Conservation (phyloP, 148 eudicot genomes). For the Heliosperma pusillum region DNA sequence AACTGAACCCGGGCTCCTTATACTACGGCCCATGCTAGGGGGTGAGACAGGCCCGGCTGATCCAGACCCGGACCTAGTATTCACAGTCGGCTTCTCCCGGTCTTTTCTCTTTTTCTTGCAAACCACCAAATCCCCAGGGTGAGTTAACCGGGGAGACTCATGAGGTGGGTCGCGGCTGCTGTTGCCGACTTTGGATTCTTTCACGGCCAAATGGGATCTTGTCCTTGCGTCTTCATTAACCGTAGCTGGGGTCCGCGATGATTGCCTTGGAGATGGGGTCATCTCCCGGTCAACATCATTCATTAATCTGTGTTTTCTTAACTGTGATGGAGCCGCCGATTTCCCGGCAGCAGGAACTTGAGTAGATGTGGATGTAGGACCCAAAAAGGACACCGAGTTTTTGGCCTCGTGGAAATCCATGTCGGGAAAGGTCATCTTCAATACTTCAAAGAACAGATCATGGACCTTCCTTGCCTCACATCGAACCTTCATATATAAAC, state of each 20-base stretch:
- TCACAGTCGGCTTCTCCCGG: constrained; percentile 55
- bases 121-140: constrained; percentile 90
- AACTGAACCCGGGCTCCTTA: constrained; percentile 58
- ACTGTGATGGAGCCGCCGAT: constrained; percentile 42
- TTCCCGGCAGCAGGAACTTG: constrained; percentile 42
- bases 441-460: constrained; percentile 76
- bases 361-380: constrained; percentile 39
- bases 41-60: constrained; percentile 78
- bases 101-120: constrained; percentile 96
- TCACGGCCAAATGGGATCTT: constrained; percentile 35
- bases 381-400: constrained; percentile 56
- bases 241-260: constrained; percentile 34
- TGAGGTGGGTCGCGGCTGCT: constrained; percentile 41
- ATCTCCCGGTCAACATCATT: constrained; percentile 57
- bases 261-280: constrained; percentile 45
- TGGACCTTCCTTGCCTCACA: constrained; percentile 91
- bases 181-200: constrained; percentile 55
- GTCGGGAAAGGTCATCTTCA: constrained; percentile 66
- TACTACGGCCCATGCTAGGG: constrained; percentile 50
- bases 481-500: constrained; percentile 55
- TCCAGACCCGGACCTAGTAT: constrained; percentile 50
- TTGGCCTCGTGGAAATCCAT: constrained; percentile 76
- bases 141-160: constrained; percentile 49
- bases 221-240: constrained; percentile 43
- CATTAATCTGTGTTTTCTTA: constrained; percentile 54